A percentile compares a stretch with the other conserved stretches of the same genome.
Evolutionary conservation across 1,284 basidiomycete species (phyloP).

Genomic region (Pyrrhoderma lamaoense): DNA sequence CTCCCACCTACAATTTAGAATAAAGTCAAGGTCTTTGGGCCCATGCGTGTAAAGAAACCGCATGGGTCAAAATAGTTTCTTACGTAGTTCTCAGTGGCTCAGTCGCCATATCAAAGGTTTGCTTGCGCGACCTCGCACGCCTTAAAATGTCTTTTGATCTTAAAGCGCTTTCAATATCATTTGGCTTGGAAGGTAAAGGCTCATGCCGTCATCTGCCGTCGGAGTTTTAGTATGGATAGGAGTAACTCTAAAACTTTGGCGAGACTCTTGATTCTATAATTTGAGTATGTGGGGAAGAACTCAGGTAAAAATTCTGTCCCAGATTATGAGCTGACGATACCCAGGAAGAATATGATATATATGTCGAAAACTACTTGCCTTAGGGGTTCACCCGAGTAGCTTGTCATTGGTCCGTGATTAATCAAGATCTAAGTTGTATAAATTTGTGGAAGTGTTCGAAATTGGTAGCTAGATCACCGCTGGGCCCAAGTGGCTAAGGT

Average conservation of each 20-base stretch:
- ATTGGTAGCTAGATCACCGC: too few relatives aligned
- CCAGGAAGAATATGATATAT: too few relatives aligned
- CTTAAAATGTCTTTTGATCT: background rate
- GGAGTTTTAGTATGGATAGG: constrained; percentile 1
- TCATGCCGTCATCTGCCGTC: constrained; percentile 4
- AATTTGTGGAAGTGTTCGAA: too few relatives aligned
- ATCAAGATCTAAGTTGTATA: too few relatives aligned
- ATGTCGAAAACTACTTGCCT: too few relatives aligned
- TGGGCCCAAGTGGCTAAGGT: too few relatives aligned
- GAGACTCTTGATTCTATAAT: background rate
- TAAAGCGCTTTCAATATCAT: background rate
- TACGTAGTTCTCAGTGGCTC: too few relatives aligned
- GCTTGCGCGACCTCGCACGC: background rate
- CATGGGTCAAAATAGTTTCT: background rate
- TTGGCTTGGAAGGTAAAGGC: constrained; percentile 10
- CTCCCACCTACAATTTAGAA: background rate
- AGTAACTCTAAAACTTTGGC: constrained; percentile 7
- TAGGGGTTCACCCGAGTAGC: too few relatives aligned
- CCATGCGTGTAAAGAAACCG: constrained; percentile 6
- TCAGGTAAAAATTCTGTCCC: background rate
- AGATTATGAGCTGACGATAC: background rate
- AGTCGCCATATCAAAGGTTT: too few relatives aligned
- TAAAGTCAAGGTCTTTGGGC: background rate
- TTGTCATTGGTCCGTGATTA: too few relatives aligned
- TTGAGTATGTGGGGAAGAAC: background rate